Conservation (phyloP, 179 eudicot species). For the Monotropa hypopitys region DNA sequence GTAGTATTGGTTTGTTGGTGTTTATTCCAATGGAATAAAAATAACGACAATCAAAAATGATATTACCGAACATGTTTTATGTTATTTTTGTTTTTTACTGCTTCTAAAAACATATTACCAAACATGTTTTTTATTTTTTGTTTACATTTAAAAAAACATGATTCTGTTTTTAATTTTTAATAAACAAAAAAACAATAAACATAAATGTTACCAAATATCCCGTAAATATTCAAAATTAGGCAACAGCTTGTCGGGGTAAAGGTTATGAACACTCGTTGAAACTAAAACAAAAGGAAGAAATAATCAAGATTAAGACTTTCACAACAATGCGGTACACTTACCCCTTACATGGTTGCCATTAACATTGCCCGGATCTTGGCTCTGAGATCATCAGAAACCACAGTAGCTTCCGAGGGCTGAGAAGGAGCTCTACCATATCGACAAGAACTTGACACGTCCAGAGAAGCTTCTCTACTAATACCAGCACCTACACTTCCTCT, state of each 20-base stretch:
- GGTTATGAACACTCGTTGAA: not conserved
- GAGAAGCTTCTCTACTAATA: constrained; percentile 39
- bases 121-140: no score
- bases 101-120: no score
- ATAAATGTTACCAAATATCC: no score
- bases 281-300: not conserved
- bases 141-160: no score
- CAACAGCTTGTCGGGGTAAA: not conserved
- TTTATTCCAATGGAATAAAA: no score
- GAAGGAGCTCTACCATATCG: constrained; percentile 33
- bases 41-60: no score
- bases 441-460: constrained; percentile 28
- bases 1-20: no score
- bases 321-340: not conserved
- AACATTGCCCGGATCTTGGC: constrained; percentile 96
- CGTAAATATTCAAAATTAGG: not conserved
- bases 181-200: no score
- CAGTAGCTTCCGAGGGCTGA: constrained; percentile 44
- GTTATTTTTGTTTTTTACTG: no score
- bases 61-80: no score
- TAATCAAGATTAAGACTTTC: not conserved
- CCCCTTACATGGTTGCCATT: constrained; percentile 42
- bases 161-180: no score
- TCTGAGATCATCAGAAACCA: constrained; percentile 78
- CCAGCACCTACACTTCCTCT: constrained; percentile 25